Evolutionary conservation across 2,329 filamentous ascomycete genomes (phyloP), one percentile per base, ranked within the genome.

Genomic region (Aspergillus pseudoterreus): DNA sequence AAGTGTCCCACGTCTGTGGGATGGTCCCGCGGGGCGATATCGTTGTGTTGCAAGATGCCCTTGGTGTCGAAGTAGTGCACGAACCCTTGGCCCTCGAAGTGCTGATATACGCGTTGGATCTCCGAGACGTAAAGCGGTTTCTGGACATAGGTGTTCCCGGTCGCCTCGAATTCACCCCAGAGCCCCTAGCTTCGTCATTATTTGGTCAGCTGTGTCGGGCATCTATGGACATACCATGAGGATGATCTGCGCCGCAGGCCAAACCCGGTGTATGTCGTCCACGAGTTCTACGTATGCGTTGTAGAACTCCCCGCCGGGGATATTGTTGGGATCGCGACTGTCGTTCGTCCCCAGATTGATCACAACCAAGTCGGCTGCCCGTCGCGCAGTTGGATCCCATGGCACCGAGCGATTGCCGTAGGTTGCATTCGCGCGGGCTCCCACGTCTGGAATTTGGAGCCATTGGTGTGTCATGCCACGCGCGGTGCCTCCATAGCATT

Each of bases 1-100:
- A 84, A 72, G 49, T 82, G 77, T 0, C 82, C 81, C 9, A 83
- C 75, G 59, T 84, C 82, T 0, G 80, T 84, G 0, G 79, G 81
- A 59, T 85, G 82, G 55, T 71, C 82, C 54, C 75, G 71, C 9
- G 81, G 81, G 1, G 71, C 76, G 50, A 83, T 81, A 60, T 84
- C 81, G 55, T 83, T 83, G 58, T 84, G 80, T 58, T 83, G 78
- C 60, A 85, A 59, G 41, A 84, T 80, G 0, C 81, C 81, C 8
- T 74, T 80, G 1, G 79, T 83, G 57, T 83, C 80, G 67, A 84
- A 84, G 58, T 82, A 47, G 42, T 45, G 19, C 6, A 33, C 12
- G 19, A 30, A 38, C 11, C 27, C 39, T 6, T 49, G 21, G 15
- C 19, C n/a, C 30, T 47, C 12, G 14, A 15, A 45, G 6, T 22